Evolutionary conservation across 2,329 filamentous ascomycete species (phyloP).

Genomic region (Metarhizium humberi): DNA sequence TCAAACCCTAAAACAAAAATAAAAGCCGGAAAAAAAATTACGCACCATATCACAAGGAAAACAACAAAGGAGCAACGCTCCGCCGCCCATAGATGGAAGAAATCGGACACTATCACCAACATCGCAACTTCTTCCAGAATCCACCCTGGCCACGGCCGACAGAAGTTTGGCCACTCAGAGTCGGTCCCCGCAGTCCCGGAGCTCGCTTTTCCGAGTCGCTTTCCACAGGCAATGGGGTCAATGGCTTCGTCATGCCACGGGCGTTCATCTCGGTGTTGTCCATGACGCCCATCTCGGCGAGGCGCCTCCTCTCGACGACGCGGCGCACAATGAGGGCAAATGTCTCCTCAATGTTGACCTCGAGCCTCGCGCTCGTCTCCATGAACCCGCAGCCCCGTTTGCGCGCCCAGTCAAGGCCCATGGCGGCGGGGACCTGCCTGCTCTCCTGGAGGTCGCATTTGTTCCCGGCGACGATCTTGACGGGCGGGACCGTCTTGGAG

Average conservation of each 20-base stretch:
- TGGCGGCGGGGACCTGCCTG: constrained; percentile 58
- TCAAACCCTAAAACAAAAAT: too few relatives aligned
- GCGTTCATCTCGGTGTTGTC: constrained; percentile 35
- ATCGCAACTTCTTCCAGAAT: constrained; percentile 49
- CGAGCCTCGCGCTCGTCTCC: constrained; percentile 76
- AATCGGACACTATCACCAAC: constrained; percentile 31
- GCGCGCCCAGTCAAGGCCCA: constrained; percentile 70
- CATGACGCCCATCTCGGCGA: constrained; percentile 37
- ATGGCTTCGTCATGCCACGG: constrained; percentile 47
- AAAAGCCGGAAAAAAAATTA: background rate
- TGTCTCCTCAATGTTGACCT: constrained; percentile 85
- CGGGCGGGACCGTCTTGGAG: constrained; percentile 51
- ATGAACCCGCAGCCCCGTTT: constrained; percentile 71
- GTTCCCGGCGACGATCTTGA: constrained; percentile 80
- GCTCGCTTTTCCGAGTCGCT: constrained; percentile 34
- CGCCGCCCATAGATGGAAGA: background rate
- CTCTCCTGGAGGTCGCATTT: constrained; percentile 72
- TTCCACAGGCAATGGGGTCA: constrained; percentile 41
- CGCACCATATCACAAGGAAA: background rate
- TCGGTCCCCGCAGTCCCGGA: constrained; percentile 34
- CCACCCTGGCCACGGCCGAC: constrained; percentile 32
- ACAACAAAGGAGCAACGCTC: too few relatives aligned
- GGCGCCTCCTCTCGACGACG: constrained; percentile 47
- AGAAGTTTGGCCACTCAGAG: constrained; percentile 31
- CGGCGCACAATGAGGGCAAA: constrained; percentile 62